A percentile compares a stretch with the other conserved stretches of the same genome.
Conservation (phyloP, 805 yeast genomes). For the Suhomyces kilbournensis region DNA sequence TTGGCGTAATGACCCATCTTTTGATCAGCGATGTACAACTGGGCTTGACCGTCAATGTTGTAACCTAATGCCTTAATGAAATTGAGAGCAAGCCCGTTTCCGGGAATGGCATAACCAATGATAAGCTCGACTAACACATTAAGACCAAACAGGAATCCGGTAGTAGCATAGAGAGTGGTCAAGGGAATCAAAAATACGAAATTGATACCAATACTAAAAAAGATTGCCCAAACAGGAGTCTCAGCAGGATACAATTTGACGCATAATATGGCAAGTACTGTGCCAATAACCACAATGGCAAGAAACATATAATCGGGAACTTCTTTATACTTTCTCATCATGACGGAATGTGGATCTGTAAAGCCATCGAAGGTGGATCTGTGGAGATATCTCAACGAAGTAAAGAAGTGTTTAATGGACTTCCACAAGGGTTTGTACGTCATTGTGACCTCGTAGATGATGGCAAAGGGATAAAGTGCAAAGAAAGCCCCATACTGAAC, state of each 20-base stretch:
- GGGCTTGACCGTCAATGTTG: constrained; percentile 56
- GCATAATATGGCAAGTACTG: constrained; percentile 31
- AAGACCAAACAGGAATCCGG: constrained; percentile 32
- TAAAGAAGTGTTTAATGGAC: constrained; percentile 2
- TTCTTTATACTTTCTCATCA: constrained; percentile 33
- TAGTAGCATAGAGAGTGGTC: constrained; percentile 25
- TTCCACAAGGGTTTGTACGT: constrained; percentile 3
- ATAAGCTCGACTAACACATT: constrained; percentile 37
- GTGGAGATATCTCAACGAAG: constrained; percentile 8
- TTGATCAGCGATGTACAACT: constrained; percentile 52
- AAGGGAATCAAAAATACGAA: constrained; percentile 33
- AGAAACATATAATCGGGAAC: constrained; percentile 34
- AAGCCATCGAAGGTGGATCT: constrained; percentile 31
- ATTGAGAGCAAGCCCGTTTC: constrained; percentile 37
- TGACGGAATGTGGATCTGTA: constrained; percentile 29
- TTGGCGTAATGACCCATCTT: constrained; percentile 66
- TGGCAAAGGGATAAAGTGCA: constrained; percentile 23
- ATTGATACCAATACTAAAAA: constrained; percentile 32
- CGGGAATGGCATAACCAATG: constrained; percentile 38
- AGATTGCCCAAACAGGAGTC: constrained; percentile 37
- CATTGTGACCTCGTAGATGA: constrained; percentile 10
- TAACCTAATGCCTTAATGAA: constrained; percentile 59
- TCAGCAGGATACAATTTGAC: constrained; percentile 30
- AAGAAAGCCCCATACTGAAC: constrained; percentile 15
- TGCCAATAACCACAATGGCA: constrained; percentile 22